A percentile compares a stretch with the other conserved stretches of the same genome.
Evolutionary conservation across 2,329 filamentous ascomycete species (phyloP).

Genomic region (Orbilia brochopaga): DNA sequence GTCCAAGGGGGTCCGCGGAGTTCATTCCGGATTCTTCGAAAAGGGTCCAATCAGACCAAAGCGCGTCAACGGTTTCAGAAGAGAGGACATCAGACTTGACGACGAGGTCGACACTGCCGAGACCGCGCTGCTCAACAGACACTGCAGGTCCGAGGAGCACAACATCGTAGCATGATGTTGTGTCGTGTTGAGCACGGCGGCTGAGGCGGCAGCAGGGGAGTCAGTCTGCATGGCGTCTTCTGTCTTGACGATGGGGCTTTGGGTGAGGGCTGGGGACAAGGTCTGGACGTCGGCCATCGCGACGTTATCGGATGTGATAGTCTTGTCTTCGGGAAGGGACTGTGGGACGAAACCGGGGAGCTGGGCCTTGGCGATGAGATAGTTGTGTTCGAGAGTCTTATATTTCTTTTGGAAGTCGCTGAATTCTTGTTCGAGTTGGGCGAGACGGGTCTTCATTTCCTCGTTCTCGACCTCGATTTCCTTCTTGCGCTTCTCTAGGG

Average conservation of each 20-base stretch:
- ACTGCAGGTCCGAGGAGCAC: slow-evolving; percentile 92
- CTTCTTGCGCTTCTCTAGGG: slow-evolving; percentile 71
- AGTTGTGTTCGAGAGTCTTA: slow-evolving; percentile 59
- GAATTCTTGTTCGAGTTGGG: slow-evolving; percentile 66
- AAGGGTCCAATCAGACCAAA: slow-evolving; percentile 50
- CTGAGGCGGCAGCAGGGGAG: slow-evolving; percentile 19
- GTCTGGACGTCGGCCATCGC: slow-evolving; percentile 52
- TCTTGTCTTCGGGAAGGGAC: slow-evolving; percentile 44
- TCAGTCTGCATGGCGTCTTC: slow-evolving; percentile 36
- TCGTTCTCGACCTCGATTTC: slow-evolving; percentile 73
- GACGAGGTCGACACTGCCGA: slow-evolving; percentile 35
- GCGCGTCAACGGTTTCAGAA: slow-evolving; percentile 40
- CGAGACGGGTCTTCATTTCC: slow-evolving; percentile 70
- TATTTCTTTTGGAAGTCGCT: slow-evolving; percentile 62
- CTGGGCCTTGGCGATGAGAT: slow-evolving; percentile 50
- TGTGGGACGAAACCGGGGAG: slow-evolving; percentile 46
- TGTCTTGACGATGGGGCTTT: slow-evolving; percentile 43
- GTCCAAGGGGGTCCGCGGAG: slow-evolving; percentile 11
- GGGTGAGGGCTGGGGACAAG: slow-evolving; percentile 50
- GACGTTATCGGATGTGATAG: slow-evolving; percentile 42
- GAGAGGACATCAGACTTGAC: slow-evolving; percentile 47
- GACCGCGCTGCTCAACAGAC: slow-evolving; percentile 64
- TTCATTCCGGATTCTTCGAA: slow-evolving; percentile 38
- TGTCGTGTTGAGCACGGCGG: slow-evolving; percentile 68
- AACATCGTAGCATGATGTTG: slow-evolving; percentile 99